Base-by-base conservation (phyloP, 257 asterid species). In the Solanum sparsipilum region DNA sequence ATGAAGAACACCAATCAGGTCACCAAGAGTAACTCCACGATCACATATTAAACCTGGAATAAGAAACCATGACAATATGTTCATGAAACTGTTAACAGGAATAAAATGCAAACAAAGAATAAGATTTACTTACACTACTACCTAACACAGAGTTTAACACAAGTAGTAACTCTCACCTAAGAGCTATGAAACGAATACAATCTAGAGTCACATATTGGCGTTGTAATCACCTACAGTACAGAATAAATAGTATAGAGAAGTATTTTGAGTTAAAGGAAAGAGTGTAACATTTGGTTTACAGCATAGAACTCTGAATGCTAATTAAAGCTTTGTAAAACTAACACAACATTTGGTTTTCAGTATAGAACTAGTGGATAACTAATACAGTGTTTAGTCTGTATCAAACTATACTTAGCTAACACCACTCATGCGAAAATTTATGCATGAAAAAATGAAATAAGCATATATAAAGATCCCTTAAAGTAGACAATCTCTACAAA, bases 21-120 rank as follows among this genome's bases (percentile, higher is more conserved):
- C 99, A 87, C 98, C 99, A 90, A 97, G 99, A 58, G 96, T 91
- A 88, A 97, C 98, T 65, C 98, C 98, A 46, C 98, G 97, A 81
- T 97, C 99, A 89, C 99, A 97, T 83, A 95, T 89, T 83, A 97
- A 92, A 83, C 99, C 99, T 97, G 92, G 56, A 88, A 84, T 5
- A 75, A 81, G 60, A 87, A 86, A 87, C 36, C 76, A 70, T 23
- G 13, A 70, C 25, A 70, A 41, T 7, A 65, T 20, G 78, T 29
- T 72, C 85, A 46, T 46, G 41, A 29, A 48, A 81, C 11, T 81
- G 39, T 27, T 46, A 81, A 18, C 29, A 48, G 6, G 29, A 48
- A 48, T 48, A 31, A 52, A 4, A 82, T 29, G 85, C 70, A 48
- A 65, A 31, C 32, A 82, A 29, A 29, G 41, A 82, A 82, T 36